Evolutionary conservation across 768 basidiomycete genomes (phyloP).

Genomic region (Suillus fuscotomentosus): DNA sequence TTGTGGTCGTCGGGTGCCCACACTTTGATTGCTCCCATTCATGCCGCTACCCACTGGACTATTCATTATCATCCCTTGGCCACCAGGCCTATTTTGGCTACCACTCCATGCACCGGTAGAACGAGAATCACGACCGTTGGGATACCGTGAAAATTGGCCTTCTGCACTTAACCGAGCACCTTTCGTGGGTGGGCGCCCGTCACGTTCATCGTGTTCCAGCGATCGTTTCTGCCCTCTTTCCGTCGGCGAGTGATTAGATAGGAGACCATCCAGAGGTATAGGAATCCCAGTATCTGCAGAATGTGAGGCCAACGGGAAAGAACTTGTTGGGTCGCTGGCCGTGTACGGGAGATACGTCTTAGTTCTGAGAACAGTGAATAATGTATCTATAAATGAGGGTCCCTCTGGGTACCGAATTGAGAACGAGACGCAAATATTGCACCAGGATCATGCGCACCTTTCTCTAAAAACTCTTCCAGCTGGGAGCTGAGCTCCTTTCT

Average conservation of each 20-base stretch:
- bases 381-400: slow-evolving; percentile 73
- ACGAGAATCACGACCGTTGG: slow-evolving; percentile 40
- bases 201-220: slow-evolving; percentile 59
- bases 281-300: slow-evolving; percentile 67
- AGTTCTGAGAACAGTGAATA: slow-evolving; percentile 82
- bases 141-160: slow-evolving; percentile 64
- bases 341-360: slow-evolving; percentile 84
- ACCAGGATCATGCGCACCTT: slow-evolving; percentile 48
- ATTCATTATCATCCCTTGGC: slow-evolving; percentile 15
- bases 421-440: slow-evolving; percentile 5
- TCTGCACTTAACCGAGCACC: slow-evolving; percentile 67
- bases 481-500: slow-evolving; percentile 73
- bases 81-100: slow-evolving; percentile 28
- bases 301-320: slow-evolving; percentile 32
- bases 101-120: slow-evolving; percentile 43
- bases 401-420: slow-evolving; percentile 47
- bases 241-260: slow-evolving; percentile 45
- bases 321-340: slow-evolving; percentile 40
- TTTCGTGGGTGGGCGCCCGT: slow-evolving; percentile 61
- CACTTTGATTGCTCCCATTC: slow-evolving; percentile 20
- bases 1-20: slow-evolving; percentile 50
- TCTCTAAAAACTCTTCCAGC: slow-evolving; percentile 91
- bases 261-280: slow-evolving; percentile 69
- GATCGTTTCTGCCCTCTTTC: slow-evolving; percentile 66
- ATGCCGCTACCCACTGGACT: slow-evolving; percentile 25